Evolutionary conservation across 2,329 filamentous ascomycete genomes (phyloP), one percentile per base, ranked within the genome.

Genomic region (Cercospora zeae-maydis): DNA sequence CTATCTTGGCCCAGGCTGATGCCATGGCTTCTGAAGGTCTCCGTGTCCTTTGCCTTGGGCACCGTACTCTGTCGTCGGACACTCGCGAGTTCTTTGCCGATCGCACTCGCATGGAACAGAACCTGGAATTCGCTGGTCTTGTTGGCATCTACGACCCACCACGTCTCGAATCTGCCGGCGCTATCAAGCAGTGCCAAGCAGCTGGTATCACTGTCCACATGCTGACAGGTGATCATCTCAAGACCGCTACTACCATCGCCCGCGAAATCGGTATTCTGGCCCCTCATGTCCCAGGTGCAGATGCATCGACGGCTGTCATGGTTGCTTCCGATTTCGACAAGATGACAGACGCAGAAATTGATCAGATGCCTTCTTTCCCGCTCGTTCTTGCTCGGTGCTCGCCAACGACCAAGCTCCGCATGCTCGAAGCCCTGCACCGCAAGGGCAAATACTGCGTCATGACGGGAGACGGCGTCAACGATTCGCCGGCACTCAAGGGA

Each of bases 171-270:
- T 72, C 72, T 24, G 71, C 70, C 24, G 67, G 74, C 36, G 78
- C 79, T 14, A 79, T 81, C 53, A 73, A 73, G 27, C 75, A 78
- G 60, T 81, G 79, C 36, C 78, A 80, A 62, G 71, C 75, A 42
- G 79, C 79, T 45, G 79, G 79, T n/a, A 80, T 81, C 51, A 78
- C 76, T 0, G 79, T 81, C 1, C 79, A 81, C 66, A 81, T 81
- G 79, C 73, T 81, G 30, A 81, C 79, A 39, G 79, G 79, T 47
- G 79, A 81, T 39, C 78, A 81, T 63, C 75, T 77, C 30, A 78
- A 77, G 58, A 81, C 79, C 6, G 79, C 79, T 1, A 75, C 71
- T 27, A 78, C 79, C 36, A 81, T 81, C 60, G 79, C 79, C n/a
- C 74, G 73, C 49, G 77, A 80, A 52, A 79, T 81, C 31, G 78